phyloP scores from a whole-genome alignment of 768 basidiomycete genomes.

The Trametes cubensis region DNA sequence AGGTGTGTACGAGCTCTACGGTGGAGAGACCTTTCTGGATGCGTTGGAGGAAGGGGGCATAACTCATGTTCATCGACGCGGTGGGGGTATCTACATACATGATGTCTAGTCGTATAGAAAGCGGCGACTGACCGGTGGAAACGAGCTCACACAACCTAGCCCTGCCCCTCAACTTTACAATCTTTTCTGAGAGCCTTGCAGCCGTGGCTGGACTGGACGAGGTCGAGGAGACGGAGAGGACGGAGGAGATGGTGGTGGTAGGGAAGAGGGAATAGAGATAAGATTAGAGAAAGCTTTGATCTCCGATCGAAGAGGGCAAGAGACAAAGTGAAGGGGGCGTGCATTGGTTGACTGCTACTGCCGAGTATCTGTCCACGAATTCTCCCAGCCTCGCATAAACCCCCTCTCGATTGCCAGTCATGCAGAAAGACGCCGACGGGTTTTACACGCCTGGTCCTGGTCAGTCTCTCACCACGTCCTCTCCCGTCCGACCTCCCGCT shows the following conservation, averaged over 20 bases:
- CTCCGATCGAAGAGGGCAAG: constrained; percentile 21
- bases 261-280: constrained; percentile 16
- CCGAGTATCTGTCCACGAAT: not conserved
- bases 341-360: too few relatives aligned
- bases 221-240: not conserved
- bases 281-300: constrained; percentile 22
- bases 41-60: constrained; percentile 28
- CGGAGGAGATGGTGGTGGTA: not conserved
- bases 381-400: not conserved
- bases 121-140: constrained; percentile 12
- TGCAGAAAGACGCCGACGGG: constrained; percentile 81
- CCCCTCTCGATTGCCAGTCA: constrained; percentile 29
- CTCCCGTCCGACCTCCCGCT: not conserved
- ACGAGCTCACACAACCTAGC: not conserved
- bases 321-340: not conserved
- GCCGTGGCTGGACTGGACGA: not conserved
- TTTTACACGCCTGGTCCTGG: constrained; percentile 61
- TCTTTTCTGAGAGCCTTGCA: too few relatives aligned
- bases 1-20: constrained; percentile 62
- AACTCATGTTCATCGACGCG: constrained; percentile 13
- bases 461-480: constrained; percentile 1
- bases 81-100: not conserved
- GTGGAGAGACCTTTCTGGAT: constrained; percentile 50
- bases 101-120: not conserved
- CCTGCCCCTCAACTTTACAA: not conserved